Conservation (phyloP, 2,329 filamentous ascomycete species). For the Trichophyton mentagrophytes region DNA sequence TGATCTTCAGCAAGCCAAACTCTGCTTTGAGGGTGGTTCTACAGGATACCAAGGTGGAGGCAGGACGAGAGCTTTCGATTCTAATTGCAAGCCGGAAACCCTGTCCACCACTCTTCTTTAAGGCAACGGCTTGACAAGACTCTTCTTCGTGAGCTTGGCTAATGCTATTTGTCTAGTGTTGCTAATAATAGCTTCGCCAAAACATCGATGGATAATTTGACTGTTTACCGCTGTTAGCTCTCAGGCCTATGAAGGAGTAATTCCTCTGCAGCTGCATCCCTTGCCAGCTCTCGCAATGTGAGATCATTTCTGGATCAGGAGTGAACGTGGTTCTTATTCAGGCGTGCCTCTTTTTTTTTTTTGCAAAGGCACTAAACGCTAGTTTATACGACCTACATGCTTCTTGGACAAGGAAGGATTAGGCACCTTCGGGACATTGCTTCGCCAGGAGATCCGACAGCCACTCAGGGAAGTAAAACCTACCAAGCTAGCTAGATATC, state of each 20-base stretch:
- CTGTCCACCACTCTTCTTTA: neutral
- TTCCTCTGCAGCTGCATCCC: neutral
- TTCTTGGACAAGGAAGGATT: neutral
- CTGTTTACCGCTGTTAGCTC: neutral
- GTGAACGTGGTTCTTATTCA: neutral
- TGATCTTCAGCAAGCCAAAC: neutral
- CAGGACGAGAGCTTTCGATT: neutral
- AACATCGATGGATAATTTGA: neutral
- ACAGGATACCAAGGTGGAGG: neutral
- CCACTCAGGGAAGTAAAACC: neutral
- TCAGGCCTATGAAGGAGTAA: neutral
- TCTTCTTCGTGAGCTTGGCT: neutral
- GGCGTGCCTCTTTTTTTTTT: neutral
- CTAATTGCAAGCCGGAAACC: neutral
- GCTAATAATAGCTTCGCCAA: neutral
- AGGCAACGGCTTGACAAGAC: neutral
- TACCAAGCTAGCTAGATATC: neutral
- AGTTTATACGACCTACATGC: neutral
- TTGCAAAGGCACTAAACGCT: neutral
- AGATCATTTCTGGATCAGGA: neutral
- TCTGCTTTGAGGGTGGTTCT: neutral
- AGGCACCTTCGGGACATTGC: neutral
- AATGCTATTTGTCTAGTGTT: neutral
- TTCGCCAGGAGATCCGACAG: neutral
- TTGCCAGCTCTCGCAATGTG: neutral